Conservation (phyloP, 495 filamentous ascomycete genomes). For the Penicillium lividum region DNA sequence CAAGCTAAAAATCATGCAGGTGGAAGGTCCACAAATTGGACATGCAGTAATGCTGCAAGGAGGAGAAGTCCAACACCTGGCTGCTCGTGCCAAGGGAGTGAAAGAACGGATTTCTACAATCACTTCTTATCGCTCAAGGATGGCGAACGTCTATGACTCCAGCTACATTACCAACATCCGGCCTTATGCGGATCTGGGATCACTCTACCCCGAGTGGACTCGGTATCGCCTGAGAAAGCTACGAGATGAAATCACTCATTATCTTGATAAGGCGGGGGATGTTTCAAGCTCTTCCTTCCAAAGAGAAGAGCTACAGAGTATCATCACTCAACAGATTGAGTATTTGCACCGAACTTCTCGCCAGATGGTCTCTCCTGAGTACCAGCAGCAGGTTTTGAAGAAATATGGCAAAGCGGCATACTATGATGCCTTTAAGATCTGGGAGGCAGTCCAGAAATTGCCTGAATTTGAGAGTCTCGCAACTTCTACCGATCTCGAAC, state of each 20-base stretch:
- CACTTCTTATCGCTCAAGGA: slow-evolving; percentile 33
- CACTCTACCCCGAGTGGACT: slow-evolving; percentile 34
- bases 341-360: slow-evolving; percentile 22
- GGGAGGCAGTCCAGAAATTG: slow-evolving; percentile 16
- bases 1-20: slow-evolving; percentile 6
- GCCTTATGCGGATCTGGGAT: slow-evolving; percentile 24
- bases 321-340: slow-evolving; percentile 18
- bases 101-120: slow-evolving; percentile 37
- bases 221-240: slow-evolving; percentile 26
- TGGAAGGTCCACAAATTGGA: slow-evolving; percentile 26
- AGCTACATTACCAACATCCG: slow-evolving; percentile 37
- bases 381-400: slow-evolving; percentile 6
- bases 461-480: slow-evolving; percentile 20
- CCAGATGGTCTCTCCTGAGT: slow-evolving; percentile 18
- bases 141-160: slow-evolving; percentile 26
- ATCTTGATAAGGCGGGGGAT: slow-evolving; percentile 7
- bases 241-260: slow-evolving; percentile 17
- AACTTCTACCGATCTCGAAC: slow-evolving; percentile 9
- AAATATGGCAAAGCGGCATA: slow-evolving; percentile 18
- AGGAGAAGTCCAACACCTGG: slow-evolving; percentile 34
- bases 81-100: slow-evolving; percentile 28
- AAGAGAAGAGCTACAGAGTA: slow-evolving; percentile 3
- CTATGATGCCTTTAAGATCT: slow-evolving; percentile 17
- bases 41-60: slow-evolving; percentile 37
- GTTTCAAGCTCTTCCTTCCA: slow-evolving; percentile 3